Evolutionary conservation across 805 yeast species (phyloP).

Genomic region (Sugiyamaella smithiae): DNA sequence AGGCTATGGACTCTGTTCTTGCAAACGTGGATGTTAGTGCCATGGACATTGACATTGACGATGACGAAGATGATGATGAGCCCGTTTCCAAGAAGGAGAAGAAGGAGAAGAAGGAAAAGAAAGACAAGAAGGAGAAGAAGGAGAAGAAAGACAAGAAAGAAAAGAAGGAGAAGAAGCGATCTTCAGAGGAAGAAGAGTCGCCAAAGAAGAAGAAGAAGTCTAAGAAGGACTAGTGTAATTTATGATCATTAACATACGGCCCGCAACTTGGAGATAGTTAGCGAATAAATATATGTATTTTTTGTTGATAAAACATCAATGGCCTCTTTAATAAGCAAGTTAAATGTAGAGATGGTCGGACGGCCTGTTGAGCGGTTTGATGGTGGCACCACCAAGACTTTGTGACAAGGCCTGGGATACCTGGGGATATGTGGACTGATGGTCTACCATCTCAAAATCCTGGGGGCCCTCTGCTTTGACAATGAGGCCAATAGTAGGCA

Average conservation of each 20-base stretch:
- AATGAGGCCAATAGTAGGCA: constrained; percentile 28
- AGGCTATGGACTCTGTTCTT: constrained; percentile 72
- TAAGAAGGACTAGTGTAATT: constrained; percentile 13
- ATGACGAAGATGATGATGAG: constrained; percentile 33
- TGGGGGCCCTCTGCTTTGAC: constrained; percentile 34
- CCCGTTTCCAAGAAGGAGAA: constrained; percentile 48
- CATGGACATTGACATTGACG: constrained; percentile 46
- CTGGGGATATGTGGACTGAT: constrained; percentile 11
- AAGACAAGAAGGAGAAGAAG: constrained; percentile 48
- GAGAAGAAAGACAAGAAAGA: constrained; percentile 54
- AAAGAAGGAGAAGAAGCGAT: constrained; percentile 33
- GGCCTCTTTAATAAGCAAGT: too few relatives aligned
- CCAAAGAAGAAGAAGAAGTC: constrained; percentile 24
- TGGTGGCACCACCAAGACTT: not conserved
- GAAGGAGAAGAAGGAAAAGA: constrained; percentile 48
- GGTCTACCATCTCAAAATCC: constrained; percentile 30
- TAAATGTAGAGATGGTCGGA: constrained; percentile 4
- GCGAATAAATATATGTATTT: too few relatives aligned
- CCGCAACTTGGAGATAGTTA: too few relatives aligned
- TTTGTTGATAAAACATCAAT: too few relatives aligned
- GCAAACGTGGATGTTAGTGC: constrained; percentile 36
- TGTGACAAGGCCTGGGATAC: constrained; percentile 8
- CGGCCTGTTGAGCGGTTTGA: not conserved
- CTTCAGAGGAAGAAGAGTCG: constrained; percentile 21
- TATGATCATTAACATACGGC: constrained; percentile 1